Evolutionary conservation across 164 flowering plant species (phyloP), one percentile per base, ranked within the genome.

Genomic region (Chloranthus sessilifolius): DNA sequence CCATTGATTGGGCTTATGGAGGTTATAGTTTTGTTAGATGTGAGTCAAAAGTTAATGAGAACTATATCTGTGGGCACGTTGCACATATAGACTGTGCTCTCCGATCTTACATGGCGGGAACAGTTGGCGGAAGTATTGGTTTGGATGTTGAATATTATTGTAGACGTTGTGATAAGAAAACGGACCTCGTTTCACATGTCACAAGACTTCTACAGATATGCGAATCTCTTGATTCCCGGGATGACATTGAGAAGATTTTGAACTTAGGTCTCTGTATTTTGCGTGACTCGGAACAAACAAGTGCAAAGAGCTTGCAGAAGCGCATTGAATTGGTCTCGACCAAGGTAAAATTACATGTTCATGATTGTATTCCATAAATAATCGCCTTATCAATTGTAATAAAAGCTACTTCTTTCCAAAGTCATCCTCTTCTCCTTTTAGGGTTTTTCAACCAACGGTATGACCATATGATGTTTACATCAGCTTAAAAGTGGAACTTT

Each of bases 21-120:
- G 65, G 65, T 37, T 63, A 68, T 53, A 76, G 74, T 66, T 83
- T 71, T 59, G 66, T 91, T 41, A 85, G 70, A 65, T 91, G 98
- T 62, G 85, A 81, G 62, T 85, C 82, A 44, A 52, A 17, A 26
- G 70, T 66, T 31, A 47, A 23, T 21, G 78, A 68, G 30, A 67
- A 64, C 31, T 61, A 25, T 58, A 68, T 75, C 27, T 91, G 98
- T 68, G 90, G 85, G 8, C 98, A 91, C 56, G 63, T 71, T 61
- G 81, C 88, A 44, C 98, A 88, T 53, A n/a, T 88, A 4, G 64
- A 77, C 29, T 91, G 96, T 72, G 96, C 82, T 41, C 74, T 91
- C 16, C 75, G 74, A 30, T 63, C 77, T 25, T 75, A 75, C 68
- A 71, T 85, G 95, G 96, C 98, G 65, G 98, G 96, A 31, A 83